Evolutionary conservation across 2,329 filamentous ascomycete genomes (phyloP), one percentile per base, ranked within the genome.

Genomic region (Dactylellina haptotyla): DNA sequence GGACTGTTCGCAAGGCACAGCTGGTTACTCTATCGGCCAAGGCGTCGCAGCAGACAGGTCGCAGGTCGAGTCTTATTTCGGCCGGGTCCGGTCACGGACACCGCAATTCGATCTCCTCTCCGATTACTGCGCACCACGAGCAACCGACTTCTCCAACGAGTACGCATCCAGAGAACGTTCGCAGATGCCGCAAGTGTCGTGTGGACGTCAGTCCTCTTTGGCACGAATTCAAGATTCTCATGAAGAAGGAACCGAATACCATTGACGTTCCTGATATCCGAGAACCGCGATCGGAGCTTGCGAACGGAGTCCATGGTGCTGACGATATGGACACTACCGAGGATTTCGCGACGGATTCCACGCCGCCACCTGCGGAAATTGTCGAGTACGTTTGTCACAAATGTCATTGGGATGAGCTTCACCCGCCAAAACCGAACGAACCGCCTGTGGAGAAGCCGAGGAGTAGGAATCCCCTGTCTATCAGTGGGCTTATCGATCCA

Each of bases 1-100:
- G 95, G 26, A 97, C 94, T 16, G 92, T 95, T 20, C 90, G 95
- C 62, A 97, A 97, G 81, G 94, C 95, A 20, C 95, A 92, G 70
- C 85, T 95, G 43, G 86, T 89, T 79, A 87, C 87, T 65, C 85
- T 87, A 56, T 87, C 87, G 26, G 86, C 86, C 10, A 91, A 89
- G 79, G 82, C 82, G 51, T 80, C 81, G 20, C 81, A 80, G 58
- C 78, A 79, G 20, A 66, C 54, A 2, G 76, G 81, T 14, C 79
- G 80, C 50, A 66, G 77, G 54, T 77, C 77, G 16, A 78, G 77
- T 41, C 65, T 77, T 43, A 76, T 77, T n/a, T 72, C 75, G 14
- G 51, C 51, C 28, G 70, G 76, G 25, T 39, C 76, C 18, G 77
- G 76, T 6, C 81, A 58, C 79, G 80, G 72, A 37, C 70, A 76